Evolutionary conservation across 2,329 filamentous ascomycete genomes (phyloP), one percentile per base, ranked within the genome.

Genomic region (Neurospora sp.): DNA sequence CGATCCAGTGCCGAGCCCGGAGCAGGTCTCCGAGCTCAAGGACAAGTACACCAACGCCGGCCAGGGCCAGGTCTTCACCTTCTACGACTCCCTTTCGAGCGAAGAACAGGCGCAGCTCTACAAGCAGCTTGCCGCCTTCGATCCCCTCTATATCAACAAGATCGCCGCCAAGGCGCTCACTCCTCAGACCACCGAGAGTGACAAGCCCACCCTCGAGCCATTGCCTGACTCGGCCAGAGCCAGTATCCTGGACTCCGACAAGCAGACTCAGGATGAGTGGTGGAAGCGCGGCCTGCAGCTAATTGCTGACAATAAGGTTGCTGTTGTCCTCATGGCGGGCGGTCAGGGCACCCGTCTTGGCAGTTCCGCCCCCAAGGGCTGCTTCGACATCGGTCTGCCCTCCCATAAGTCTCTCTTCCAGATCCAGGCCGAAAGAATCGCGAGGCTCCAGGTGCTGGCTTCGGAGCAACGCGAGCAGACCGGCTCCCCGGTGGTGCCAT

Each of bases 331-430:
- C 77, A 96, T 99, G 92, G 96, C 96, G 70, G 96, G 96, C 78
- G 96, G 96, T 40, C 96, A 99, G 83, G 96, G 96, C 73, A 99
- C 96, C 72, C 88, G 96, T 72, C 84, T 99, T 73, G 96, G 96
- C 75, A 97, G 93, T 85, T 96, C 93, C 70, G 95, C 91, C 19
- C 96, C 96, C 75, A 99, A 99, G 85, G 96, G 96, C 70, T 98
- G 95, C 87, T 99, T 92, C 82, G 91, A 99, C 79, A 98, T 99
- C 80, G 93, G 93, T 19, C 87, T 99, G 70, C 93, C 95, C 39
- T 97, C 93, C 75, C 83, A 91, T 79, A 99, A 99, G 85, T 93
- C 93, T 17, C 87, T 99, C 71, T 99, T 99, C 87, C 94, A 98
- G 84, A 92, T 99, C 76, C 96, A 99, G 82, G 96, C 92, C 65